Evolutionary conservation across 2,329 filamentous ascomycete genomes (phyloP), one percentile per base, ranked within the genome.

Genomic region (Beauveria varroae): DNA sequence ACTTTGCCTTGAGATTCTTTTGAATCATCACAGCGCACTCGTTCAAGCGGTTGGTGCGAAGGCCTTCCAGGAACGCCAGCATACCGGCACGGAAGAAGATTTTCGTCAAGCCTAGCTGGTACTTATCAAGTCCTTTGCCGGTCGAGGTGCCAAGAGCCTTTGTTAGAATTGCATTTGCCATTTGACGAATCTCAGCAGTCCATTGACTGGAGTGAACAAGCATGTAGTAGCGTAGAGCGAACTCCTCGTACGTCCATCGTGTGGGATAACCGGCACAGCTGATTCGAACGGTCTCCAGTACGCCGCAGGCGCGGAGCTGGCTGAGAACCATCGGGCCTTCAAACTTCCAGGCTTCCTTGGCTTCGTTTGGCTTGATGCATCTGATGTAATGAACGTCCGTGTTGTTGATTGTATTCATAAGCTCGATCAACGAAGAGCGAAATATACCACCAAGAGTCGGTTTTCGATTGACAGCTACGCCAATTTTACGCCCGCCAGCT

Each of bases 81-180:
- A 99, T 99, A 75, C 95, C 95, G 61, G 95, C 95, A 63, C 95
- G 89, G 86, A 99, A 99, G 79, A 99, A 99, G 72, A 99, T 97
- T 79, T 99, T 99, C 57, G 93, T 98, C 66, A 98, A 81, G 77
- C 95, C 95, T 65, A 99, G 85, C 77, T 99, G 95, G 72, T 98
- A 99, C 76, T 96, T 99, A 78, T 98, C 95, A 59, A 87, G 77
- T 53, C 88, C 88, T 67, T 88, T 85, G 63, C 85, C 86, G 49
- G 82, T 90, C 67, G 86, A 86, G 64, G 89, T 86, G 61, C 91
- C 93, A 34, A 99, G 81, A 1, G 93, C 95, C 75, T 93, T 95
- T 63, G 85, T 87, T 65, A 99, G 77, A 69, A 99, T 99, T 22
- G 89, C 89, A 73, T 96, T 91, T 51, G 93, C 95, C 90, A 99